Conservation (phyloP, 495 filamentous ascomycete genomes). For the Trichoderma asperelloides region DNA sequence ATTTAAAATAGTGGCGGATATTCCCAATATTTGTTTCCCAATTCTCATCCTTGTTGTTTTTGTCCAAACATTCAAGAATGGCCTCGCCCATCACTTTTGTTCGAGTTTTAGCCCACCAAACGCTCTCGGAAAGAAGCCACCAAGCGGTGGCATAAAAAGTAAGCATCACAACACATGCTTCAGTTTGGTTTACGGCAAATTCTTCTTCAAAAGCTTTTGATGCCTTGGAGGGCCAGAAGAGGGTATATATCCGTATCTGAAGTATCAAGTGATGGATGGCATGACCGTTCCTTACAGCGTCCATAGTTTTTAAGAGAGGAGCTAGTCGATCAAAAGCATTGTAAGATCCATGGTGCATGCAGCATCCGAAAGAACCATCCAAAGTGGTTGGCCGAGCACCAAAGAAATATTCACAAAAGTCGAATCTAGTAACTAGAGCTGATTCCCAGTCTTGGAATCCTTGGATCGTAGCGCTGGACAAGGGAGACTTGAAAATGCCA, state of each 20-base stretch:
- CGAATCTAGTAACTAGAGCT: background rate
- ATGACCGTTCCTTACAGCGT: background rate
- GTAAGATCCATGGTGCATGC: background rate
- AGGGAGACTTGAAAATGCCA: background rate
- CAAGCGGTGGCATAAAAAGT: constrained; percentile 9
- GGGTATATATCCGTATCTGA: constrained; percentile 3
- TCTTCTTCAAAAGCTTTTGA: constrained; percentile 8
- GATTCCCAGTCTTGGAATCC: background rate
- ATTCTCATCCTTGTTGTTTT: background rate
- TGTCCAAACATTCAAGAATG: background rate
- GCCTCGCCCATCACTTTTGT: constrained; percentile 10
- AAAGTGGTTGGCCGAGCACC: background rate
- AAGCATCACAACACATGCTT: constrained; percentile 6
- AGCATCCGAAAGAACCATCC: background rate
- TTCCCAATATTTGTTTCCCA: background rate
- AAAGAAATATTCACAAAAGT: background rate
- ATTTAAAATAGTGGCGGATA: background rate
- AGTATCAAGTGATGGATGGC: constrained; percentile 4
- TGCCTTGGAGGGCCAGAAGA: constrained; percentile 11
- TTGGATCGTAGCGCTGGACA: background rate
- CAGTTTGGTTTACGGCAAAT: background rate
- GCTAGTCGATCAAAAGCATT: constrained; percentile 6
- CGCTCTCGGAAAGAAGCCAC: constrained; percentile 3
- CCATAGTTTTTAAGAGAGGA: constrained; percentile 4
- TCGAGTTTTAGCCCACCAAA: constrained; percentile 8